Percentiles rank a stretch among this genome's conserved stretches.
Conservation (phyloP, 1,284 basidiomycete species). For the Grifola frondosa region DNA sequence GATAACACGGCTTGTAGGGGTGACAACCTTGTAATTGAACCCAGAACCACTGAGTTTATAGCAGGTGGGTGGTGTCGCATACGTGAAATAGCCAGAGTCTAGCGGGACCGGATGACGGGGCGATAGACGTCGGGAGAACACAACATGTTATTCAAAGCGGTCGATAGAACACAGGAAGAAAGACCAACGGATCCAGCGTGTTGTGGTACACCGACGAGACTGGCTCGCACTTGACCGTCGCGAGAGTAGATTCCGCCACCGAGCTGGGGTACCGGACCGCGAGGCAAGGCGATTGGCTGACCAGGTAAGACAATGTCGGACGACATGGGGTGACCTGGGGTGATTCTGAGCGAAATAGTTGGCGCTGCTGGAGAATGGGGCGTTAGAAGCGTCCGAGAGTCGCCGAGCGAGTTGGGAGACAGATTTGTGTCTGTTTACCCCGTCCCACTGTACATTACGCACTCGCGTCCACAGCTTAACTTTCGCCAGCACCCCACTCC, state of each 20-base stretch:
- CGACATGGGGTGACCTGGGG: conserved; percentile 27
- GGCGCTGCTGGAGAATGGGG: conserved; percentile 11
- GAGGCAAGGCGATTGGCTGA: conserved; percentile 69
- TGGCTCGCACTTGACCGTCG: conserved; percentile 68
- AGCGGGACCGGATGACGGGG: conserved; percentile 26
- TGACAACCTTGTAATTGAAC: conserved; percentile 82
- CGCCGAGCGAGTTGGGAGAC: conserved; percentile 18
- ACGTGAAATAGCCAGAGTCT: conserved; percentile 61
- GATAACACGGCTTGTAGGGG: conserved; percentile 86
- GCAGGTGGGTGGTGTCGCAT: conserved; percentile 67
- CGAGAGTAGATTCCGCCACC: conserved; percentile 72
- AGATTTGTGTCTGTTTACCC: conserved; percentile 31
- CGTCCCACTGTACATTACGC: conserved; percentile 33
- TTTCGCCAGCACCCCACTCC: conserved; percentile 16
- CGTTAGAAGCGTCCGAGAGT: conserved; percentile 11
- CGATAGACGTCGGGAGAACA: conserved; percentile 13
- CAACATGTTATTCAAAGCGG: conserved; percentile 22
- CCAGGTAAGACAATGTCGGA: conserved; percentile 71
- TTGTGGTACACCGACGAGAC: conserved; percentile 65
- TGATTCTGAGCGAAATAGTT: conserved; percentile 7
- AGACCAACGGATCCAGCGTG: conserved; percentile 68
- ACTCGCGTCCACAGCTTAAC: conserved; percentile 12
- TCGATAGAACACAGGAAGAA: conserved; percentile 25
- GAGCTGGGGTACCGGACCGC: conserved; percentile 57
- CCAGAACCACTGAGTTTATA: conserved; percentile 74